phyloP scores from a whole-genome alignment of 108 stramenopile species.

The Fragilariopsis cylindrus region DNA sequence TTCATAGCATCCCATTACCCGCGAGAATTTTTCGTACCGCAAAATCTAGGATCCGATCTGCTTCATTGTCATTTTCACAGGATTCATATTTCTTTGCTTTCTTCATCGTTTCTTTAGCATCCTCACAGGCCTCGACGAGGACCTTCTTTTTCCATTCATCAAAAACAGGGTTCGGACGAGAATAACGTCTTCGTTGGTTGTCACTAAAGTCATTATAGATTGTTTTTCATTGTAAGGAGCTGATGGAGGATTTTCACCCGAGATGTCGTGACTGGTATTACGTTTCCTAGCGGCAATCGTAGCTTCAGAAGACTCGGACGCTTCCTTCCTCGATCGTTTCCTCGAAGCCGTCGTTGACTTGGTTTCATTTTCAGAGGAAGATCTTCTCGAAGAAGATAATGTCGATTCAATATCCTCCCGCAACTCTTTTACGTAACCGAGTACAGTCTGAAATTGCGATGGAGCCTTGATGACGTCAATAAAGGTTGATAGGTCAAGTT shows the following conservation, averaged over 20 bases:
- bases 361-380: neutral
- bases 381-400: neutral
- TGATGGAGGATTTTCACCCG: no score
- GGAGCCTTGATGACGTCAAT: conserved; percentile 5
- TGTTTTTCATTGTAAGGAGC: no score
- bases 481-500: conserved; percentile 9
- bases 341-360: neutral
- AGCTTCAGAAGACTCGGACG: neutral
- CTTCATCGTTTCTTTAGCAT: neutral
- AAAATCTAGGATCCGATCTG: neutral
- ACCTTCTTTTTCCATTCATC: neutral
- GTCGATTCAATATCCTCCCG: conserved; percentile 4
- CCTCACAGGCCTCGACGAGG: neutral
- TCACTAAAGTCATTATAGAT: no score
- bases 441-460: conserved; percentile 5
- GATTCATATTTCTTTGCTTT: no score
- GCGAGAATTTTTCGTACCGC: neutral
- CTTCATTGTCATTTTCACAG: neutral
- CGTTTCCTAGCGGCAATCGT: no score
- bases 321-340: conserved; percentile 3
- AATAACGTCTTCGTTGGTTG: neutral
- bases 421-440: neutral
- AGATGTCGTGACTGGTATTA: no score
- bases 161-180: neutral
- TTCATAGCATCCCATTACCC: neutral